A percentile compares a stretch with the other conserved stretches of the same genome.
These are phyloP conservation scores for Cercospora sp. DNA, from an alignment of 2,329 filamentous ascomycete genomes.

Conservation along the genomic window DNA sequence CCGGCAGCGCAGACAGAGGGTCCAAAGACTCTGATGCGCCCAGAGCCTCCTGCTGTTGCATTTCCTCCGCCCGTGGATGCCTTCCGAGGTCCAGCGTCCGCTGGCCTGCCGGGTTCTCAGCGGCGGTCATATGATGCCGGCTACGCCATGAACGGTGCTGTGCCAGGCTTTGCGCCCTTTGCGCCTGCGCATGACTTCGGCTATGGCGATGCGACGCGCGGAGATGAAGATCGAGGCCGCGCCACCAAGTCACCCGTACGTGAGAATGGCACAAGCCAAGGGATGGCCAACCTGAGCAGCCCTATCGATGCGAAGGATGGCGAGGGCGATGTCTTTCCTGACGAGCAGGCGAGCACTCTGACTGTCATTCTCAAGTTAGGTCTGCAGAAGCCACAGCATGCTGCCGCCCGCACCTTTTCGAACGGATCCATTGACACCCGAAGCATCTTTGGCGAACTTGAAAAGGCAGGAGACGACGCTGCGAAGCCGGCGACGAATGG, in stretches of 20 bases:
- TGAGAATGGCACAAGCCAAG: conserved; percentile 28
- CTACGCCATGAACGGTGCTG: conserved; percentile 32
- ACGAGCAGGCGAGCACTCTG: conserved; percentile 55
- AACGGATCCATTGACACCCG: conserved; percentile 58
- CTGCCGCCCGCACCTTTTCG: conserved; percentile 53
- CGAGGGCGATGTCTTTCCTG: conserved; percentile 51
- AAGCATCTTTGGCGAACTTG: conserved; percentile 51
- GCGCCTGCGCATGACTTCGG: conserved; percentile 22
- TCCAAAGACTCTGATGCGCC: conserved; percentile 50
- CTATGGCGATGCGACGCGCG: conserved; percentile 28
- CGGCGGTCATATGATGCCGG: conserved; percentile 33
- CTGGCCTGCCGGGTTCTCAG: conserved; percentile 21
- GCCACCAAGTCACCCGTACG: conserved; percentile 35
- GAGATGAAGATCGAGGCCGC: conserved; percentile 34
- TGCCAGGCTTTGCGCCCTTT: conserved; percentile 28
- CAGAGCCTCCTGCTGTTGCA: conserved; percentile 42
- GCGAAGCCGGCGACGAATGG: conserved; percentile 43
- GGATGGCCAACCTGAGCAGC: conserved; percentile 10
- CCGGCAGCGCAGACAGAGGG: conserved; percentile 73
- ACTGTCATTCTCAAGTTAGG: conserved; percentile 52
- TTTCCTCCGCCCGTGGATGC: conserved; percentile 33
- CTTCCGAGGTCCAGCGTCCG: conserved; percentile 32
- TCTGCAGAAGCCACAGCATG: conserved; percentile 39
- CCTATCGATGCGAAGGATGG: conserved; percentile 24
- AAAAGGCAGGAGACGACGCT: conserved; percentile 35